These are phyloP conservation scores for Leccinum boreale DNA, from an alignment of 768 basidiomycete genomes.

Conservation along the genomic window DNA sequence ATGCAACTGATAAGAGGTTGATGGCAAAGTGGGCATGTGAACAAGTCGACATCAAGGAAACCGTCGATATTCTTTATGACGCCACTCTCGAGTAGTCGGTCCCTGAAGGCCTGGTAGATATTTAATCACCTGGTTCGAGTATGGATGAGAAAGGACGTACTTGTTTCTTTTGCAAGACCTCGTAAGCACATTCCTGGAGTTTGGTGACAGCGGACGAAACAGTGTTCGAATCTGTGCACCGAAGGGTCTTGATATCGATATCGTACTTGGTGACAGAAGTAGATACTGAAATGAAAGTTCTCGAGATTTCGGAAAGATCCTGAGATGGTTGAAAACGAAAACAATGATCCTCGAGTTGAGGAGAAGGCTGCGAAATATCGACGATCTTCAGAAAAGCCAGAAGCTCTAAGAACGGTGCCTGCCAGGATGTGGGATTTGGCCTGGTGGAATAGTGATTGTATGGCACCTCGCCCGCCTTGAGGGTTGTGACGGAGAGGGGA, in stretches of 20 bases:
- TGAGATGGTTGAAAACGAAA: conserved; percentile 15
- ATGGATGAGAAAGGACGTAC: background rate
- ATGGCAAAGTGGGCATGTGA: conserved; percentile 13
- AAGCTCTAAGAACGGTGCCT: conserved; percentile 8
- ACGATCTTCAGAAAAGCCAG: conserved; percentile 3
- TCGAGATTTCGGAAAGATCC: conserved; percentile 12
- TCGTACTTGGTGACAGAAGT: background rate
- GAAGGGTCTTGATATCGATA: conserved; percentile 8
- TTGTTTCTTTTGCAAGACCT: conserved; percentile 1
- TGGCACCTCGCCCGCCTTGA: background rate
- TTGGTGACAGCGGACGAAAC: background rate
- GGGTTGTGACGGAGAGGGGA: conserved; percentile 4
- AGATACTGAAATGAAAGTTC: conserved; percentile 9
- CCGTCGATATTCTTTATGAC: background rate
- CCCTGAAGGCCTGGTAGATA: conserved; percentile 9
- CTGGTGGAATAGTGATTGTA: background rate
- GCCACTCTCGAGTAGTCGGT: conserved; percentile 1
- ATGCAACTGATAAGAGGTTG: background rate
- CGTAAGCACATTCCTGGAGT: conserved; percentile 10
- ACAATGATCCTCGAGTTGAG: background rate
- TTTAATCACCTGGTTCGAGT: background rate
- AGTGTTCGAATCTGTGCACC: background rate
- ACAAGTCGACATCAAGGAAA: conserved; percentile 8
- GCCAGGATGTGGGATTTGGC: conserved; percentile 1
- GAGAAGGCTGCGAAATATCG: background rate